Percentiles rank a stretch among this genome's conserved stretches.
These are phyloP conservation scores for Pichia sp. DNA, from an alignment of 1,139 yeast genomes.

Conservation along the genomic window DNA sequence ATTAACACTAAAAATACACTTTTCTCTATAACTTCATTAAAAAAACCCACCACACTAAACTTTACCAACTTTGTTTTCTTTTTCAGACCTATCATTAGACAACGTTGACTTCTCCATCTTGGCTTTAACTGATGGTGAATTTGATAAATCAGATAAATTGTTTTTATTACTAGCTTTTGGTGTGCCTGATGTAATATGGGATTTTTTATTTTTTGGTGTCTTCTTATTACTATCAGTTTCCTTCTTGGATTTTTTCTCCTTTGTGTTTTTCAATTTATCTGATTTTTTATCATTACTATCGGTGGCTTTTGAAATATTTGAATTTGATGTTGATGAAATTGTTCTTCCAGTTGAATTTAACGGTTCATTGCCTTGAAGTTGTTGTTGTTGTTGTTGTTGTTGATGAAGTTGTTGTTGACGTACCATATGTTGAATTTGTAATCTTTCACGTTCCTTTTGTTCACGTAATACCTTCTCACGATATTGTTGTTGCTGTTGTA, in stretches of 20 bases:
- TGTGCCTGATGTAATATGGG: not conserved
- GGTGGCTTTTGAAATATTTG: not conserved
- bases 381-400: not conserved
- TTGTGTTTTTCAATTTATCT: not conserved
- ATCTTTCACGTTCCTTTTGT: constrained; percentile 11
- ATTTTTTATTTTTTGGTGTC: constrained; percentile 2
- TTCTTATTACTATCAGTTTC: constrained; percentile 7
- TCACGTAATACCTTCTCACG: constrained; percentile 34
- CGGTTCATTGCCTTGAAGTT: not conserved
- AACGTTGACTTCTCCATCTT: constrained; percentile 4
- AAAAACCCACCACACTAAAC: not conserved
- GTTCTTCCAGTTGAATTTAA: not conserved
- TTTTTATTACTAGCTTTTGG: constrained; percentile 8
- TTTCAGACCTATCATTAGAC: constrained; percentile 6
- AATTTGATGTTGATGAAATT: not conserved
- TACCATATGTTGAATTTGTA: constrained; percentile 4
- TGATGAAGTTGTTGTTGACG: constrained; percentile 4
- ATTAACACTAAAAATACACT: not conserved
- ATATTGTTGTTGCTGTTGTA: constrained; percentile 41
- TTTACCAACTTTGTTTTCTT: constrained; percentile 8
- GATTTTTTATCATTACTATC: not conserved
- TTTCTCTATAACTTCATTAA: not conserved
- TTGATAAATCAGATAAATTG: constrained; percentile 4
- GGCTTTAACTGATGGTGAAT: constrained; percentile 6
- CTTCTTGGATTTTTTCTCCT: constrained; percentile 11